Evolutionary conservation across 176 grass and related monocot genomes (phyloP).

Genomic region (Rhynchospora breviuscula): DNA sequence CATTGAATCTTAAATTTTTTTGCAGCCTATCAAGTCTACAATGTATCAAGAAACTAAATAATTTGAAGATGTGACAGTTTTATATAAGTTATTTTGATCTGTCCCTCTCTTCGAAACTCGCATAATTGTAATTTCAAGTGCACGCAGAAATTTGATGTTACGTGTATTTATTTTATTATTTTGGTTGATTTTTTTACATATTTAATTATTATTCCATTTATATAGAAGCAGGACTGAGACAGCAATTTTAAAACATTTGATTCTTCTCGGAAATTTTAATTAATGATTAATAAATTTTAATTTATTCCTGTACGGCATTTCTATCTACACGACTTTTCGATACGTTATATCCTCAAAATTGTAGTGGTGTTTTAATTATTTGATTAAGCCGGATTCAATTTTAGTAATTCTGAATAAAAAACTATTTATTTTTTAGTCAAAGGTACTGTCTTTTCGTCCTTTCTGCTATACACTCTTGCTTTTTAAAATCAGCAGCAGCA

Average conservation of each 20-base stretch:
- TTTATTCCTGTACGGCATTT: not conserved
- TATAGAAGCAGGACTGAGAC: not conserved
- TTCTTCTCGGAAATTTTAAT: not conserved
- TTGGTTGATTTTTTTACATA: not conserved
- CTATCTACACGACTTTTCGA: not conserved
- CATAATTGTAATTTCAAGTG: not conserved
- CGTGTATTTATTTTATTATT: not conserved
- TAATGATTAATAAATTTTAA: not conserved
- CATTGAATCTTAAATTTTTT: too few species aligned
- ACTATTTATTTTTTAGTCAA: too few species aligned
- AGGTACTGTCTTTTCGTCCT: too few species aligned
- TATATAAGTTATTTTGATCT: not conserved
- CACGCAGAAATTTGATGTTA: not conserved
- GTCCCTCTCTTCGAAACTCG: not conserved
- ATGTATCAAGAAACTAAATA: not conserved
- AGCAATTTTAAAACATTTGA: not conserved
- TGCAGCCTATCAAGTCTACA: too few species aligned
- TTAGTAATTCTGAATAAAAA: too few species aligned
- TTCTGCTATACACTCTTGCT: too few species aligned
- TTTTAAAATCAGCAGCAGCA: too few species aligned
- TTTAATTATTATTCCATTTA: not conserved
- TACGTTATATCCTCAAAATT: not conserved
- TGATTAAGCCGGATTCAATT: not conserved
- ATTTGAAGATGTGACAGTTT: too few species aligned
- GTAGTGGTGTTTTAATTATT: not conserved